phyloP scores from a whole-genome alignment of 2,329 filamentous ascomycete genomes.

The Monosporascus sp. region DNA sequence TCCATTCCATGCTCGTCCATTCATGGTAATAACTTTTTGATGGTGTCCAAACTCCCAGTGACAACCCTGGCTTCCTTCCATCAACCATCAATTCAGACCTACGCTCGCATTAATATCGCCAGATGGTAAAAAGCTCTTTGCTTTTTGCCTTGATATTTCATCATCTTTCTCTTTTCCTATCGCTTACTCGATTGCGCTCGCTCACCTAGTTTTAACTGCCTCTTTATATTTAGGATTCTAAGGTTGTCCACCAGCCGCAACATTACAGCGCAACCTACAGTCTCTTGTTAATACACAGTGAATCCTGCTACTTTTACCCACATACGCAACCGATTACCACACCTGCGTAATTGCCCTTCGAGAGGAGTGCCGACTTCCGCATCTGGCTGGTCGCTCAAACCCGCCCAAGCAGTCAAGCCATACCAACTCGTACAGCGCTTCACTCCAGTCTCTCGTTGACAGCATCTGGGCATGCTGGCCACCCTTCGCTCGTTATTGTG shows the following conservation, averaged over 20 bases:
- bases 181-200: not conserved
- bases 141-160: no score
- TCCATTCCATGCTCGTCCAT: not conserved
- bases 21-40: no score
- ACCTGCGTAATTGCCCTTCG: not conserved
- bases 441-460: no score
- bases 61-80: not conserved
- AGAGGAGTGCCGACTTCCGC: not conserved
- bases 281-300: no score
- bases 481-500: no score
- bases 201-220: not conserved
- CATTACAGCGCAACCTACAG: no score
- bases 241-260: not conserved
- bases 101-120: not conserved
- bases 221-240: not conserved
- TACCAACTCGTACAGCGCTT: not conserved
- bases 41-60: no score
- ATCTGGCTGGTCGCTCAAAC: not conserved
- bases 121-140: not conserved
- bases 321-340: not conserved
- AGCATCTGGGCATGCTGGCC: no score
- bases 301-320: no score
- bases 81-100: not conserved
- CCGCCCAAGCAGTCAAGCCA: not conserved
- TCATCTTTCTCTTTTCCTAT: not conserved